Evolutionary conservation across 805 yeast species (phyloP).

Genomic region (Wickerhamomyces alni): DNA sequence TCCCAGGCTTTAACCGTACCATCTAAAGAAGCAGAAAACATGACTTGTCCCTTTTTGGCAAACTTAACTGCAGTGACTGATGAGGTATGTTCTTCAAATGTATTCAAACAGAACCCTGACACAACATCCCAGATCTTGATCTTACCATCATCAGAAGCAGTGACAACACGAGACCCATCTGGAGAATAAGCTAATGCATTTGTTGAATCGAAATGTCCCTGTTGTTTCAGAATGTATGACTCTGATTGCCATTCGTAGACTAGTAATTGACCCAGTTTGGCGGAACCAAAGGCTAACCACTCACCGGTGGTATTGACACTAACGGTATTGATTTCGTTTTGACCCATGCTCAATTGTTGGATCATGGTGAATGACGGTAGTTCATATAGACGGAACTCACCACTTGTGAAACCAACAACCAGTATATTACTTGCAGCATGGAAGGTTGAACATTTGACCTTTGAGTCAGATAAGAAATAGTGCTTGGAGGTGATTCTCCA

Average conservation of each 20-base stretch:
- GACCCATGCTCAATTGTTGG: slow-evolving; percentile 90
- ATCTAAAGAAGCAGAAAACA: slow-evolving; percentile 88
- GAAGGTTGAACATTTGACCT: slow-evolving; percentile 77
- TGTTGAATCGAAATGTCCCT: slow-evolving; percentile 92
- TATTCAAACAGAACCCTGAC: slow-evolving; percentile 88
- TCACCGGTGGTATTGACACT: slow-evolving; percentile 80
- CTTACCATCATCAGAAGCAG: slow-evolving; percentile 96
- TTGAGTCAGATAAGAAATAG: slow-evolving; percentile 62
- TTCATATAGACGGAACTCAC: slow-evolving; percentile 89
- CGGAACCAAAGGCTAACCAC: slow-evolving; percentile 95
- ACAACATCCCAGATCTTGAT: slow-evolving; percentile 93
- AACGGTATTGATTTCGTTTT: slow-evolving; percentile 79
- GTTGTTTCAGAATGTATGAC: slow-evolving; percentile 90
- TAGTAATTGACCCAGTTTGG: slow-evolving; percentile 83
- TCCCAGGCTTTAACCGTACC: slow-evolving; percentile 99
- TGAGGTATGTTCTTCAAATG: slow-evolving; percentile 86
- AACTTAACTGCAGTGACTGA: slow-evolving; percentile 85
- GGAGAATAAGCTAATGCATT: slow-evolving; percentile 85
- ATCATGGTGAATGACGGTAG: slow-evolving; percentile 71
- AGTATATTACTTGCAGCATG: slow-evolving; percentile 65
- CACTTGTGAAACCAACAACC: slow-evolving; percentile 85
- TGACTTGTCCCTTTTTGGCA: slow-evolving; percentile 84
- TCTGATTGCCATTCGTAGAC: slow-evolving; percentile 99
- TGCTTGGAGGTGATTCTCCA: slow-evolving; percentile 85
- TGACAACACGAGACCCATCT: slow-evolving; percentile 87